phyloP scores from a whole-genome alignment of 169 alveolate species.

The Plasmodium gonderi region DNA sequence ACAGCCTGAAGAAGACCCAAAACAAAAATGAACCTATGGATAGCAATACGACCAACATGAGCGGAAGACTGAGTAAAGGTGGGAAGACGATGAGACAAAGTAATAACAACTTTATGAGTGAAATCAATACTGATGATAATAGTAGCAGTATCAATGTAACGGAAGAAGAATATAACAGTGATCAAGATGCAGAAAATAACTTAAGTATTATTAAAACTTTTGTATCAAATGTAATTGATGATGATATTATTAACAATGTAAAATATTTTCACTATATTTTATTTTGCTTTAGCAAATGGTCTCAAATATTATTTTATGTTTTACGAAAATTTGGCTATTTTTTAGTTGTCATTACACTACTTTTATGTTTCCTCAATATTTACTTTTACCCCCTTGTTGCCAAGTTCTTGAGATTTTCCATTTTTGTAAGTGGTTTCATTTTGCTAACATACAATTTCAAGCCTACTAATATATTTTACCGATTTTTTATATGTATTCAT shows the following conservation, averaged over 20 bases:
- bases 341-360: conserved; percentile 16
- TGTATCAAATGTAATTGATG: conserved; percentile 51
- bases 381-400: conserved; percentile 50
- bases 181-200: conserved; percentile 14
- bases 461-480: conserved; percentile 45
- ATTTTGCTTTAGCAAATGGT: conserved; percentile 14
- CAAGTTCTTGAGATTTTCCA: conserved; percentile 9
- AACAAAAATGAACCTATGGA: neutral
- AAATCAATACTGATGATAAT: neutral
- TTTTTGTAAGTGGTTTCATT: conserved; percentile 40
- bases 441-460: conserved; percentile 66
- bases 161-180: neutral
- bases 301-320: conserved; percentile 22
- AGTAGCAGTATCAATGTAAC: neutral
- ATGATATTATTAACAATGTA: conserved; percentile 55
- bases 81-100: neutral
- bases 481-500: conserved; percentile 45
- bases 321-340: conserved; percentile 65
- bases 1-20: no score
- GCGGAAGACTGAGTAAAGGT: neutral
- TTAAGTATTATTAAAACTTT: conserved; percentile 45
- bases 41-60: neutral
- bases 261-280: conserved; percentile 64
- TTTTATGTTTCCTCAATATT: conserved; percentile 32
- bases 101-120: neutral